Base-by-base conservation (phyloP, 495 filamentous ascomycete species). In the Lophiostoma macrostomum region DNA sequence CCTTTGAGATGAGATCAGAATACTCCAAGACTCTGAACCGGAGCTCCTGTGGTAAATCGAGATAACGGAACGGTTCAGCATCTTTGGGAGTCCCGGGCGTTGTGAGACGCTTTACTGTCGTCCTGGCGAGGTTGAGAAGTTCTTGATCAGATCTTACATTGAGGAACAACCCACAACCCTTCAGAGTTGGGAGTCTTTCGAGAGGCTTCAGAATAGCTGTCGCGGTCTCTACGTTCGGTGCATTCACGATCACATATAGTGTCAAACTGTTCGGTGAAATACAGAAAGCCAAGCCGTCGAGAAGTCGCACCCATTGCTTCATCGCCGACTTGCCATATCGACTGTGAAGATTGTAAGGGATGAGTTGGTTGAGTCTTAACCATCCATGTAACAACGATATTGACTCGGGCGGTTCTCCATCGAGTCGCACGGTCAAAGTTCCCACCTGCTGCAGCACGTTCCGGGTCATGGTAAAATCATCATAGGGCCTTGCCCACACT, bases 1-100 rank as follows among this genome's bases (percentile, higher is more conserved):
- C 22, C 13, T 2, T 16, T 8, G 32, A 18, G 3, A 38, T 14
- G 12, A 50, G 20, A 16, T 50, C 46, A 5, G 23, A 38, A 12
- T 38, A 28, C 13, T 39, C 46, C 2, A 50, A 19, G 6, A 50
- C 39, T 6, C 30, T 4, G 10, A 38, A 50, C 3, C 46, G 46
- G 3, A 50, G 16, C 16, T 50, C 46, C 13, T 24, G 31, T 2
- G 46, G 46, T 5, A 50, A 35, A 18, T 50, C 46, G 5, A 39
- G 32, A 24, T 38, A 50, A 2, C 46, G 11, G 20, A 50, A 50
- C 3, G 41, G 10, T 6, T 6, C 25, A 14, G 14, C 12, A 4
- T 5, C 10, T 24, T 31, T 13, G 3, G 6, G 4, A 12, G 7
- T 8, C 20, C 7, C 3, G 10, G 4, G 41, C 11, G 41, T 44